Evolutionary conservation across 192 early-diverging fungal genomes (phyloP).

Genomic region (Chytriomyces sp.): DNA sequence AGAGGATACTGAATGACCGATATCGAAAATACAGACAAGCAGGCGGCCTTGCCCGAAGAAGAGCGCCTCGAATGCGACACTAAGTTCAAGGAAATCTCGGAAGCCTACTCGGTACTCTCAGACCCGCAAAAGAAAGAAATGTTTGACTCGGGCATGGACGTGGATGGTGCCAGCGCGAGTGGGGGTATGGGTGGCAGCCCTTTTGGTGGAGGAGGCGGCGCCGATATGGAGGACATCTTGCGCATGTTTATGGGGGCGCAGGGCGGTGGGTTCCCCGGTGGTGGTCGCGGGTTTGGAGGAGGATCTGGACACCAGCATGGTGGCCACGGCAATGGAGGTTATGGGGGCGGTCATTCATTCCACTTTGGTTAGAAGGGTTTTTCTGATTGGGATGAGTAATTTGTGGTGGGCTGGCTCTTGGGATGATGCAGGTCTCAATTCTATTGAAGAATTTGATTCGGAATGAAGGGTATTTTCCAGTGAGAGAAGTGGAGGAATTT

Average conservation of each 20-base stretch:
- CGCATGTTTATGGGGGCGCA: constrained; percentile 33
- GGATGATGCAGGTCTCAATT: too few species aligned
- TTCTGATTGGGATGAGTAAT: too few species aligned
- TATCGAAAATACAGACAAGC: constrained; percentile 66
- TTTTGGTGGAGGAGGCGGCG: constrained; percentile 31
- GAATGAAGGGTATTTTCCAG: not conserved
- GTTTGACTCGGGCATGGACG: constrained; percentile 77
- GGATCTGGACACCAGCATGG: not conserved
- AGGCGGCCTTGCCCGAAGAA: constrained; percentile 64
- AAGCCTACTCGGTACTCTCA: constrained; percentile 77
- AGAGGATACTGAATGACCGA: constrained; percentile 4
- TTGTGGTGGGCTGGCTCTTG: too few species aligned
- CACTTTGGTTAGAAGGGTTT: not conserved
- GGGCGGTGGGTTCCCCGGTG: constrained; percentile 18
- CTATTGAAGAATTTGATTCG: not conserved
- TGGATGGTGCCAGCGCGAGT: constrained; percentile 68
- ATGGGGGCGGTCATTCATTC: not conserved
- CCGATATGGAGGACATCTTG: constrained; percentile 56
- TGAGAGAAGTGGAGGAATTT: not conserved
- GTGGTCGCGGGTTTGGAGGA: constrained; percentile 24
- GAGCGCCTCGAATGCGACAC: constrained; percentile 61
- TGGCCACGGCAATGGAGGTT: not conserved
- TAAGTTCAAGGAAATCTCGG: constrained; percentile 83
- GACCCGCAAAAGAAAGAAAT: constrained; percentile 80
- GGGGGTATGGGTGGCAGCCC: constrained; percentile 25